A percentile compares a stretch with the other conserved stretches of the same genome.
These are phyloP conservation scores for Ceratobasidium sp. DNA, from an alignment of 1,284 basidiomycete genomes.

Conservation along the genomic window DNA sequence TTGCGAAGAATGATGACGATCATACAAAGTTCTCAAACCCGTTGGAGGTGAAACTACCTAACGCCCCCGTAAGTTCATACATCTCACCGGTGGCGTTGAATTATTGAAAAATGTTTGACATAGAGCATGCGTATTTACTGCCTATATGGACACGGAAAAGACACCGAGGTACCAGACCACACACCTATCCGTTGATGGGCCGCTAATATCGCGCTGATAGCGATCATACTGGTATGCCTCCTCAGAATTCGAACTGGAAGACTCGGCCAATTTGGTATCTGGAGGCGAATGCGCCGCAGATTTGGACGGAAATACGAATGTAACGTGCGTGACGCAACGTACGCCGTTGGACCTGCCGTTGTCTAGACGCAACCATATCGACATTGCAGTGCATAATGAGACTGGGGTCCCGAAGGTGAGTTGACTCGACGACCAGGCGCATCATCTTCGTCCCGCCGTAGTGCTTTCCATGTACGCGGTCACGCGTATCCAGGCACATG, in stretches of 20 bases:
- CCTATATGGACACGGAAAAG: conserved; percentile 95
- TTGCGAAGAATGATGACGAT: conserved; percentile 78
- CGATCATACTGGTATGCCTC: conserved; percentile 78
- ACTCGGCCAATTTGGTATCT: not conserved
- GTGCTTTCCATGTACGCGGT: no score
- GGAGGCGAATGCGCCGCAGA: conserved; percentile 32
- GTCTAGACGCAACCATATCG: conserved; percentile 81
- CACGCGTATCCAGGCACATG: no score
- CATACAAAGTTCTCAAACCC: conserved; percentile 95
- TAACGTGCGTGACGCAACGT: conserved; percentile 66
- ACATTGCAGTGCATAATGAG: conserved; percentile 82
- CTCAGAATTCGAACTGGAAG: conserved; percentile 40
- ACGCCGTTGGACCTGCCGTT: conserved; percentile 71
- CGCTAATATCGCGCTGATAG: conserved; percentile 56
- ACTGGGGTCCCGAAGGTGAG: conserved; percentile 70
- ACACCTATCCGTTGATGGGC: conserved; percentile 15
- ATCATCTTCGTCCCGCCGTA: no score
- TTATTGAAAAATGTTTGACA: not conserved
- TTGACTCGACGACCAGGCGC: not conserved
- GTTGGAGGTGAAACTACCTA: conserved; percentile 89
- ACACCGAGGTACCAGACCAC: conserved; percentile 87
- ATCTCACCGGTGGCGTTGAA: not conserved
- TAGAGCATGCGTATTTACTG: conserved; percentile 88
- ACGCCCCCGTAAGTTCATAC: conserved; percentile 74
- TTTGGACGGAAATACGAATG: conserved; percentile 77